Percentiles rank a stretch among this genome's conserved stretches.
phyloP scores from a whole-genome alignment of 495 filamentous ascomycete species.

The Bryoglossum gracile region DNA sequence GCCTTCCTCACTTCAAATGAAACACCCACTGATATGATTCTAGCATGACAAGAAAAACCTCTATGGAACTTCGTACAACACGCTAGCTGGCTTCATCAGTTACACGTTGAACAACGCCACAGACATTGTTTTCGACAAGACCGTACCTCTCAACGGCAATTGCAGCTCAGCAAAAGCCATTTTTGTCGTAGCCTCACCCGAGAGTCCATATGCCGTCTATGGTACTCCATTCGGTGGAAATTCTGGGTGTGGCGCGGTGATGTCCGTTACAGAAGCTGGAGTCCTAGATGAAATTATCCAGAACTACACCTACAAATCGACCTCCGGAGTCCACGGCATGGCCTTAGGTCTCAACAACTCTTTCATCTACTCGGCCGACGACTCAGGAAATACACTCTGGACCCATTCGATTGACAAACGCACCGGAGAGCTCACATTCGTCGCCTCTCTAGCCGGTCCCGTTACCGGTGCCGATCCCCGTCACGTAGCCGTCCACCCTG shows the following conservation, averaged over 20 bases:
- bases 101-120: slow-evolving; percentile 46
- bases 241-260: slow-evolving; percentile 28
- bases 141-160: slow-evolving; percentile 56
- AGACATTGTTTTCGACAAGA: slow-evolving; percentile 54
- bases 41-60: slow-evolving; percentile 33
- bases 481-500: slow-evolving; percentile 26
- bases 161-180: slow-evolving; percentile 26
- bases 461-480: slow-evolving; percentile 22
- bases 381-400: slow-evolving; percentile 30
- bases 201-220: slow-evolving; percentile 28
- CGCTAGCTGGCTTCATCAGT: slow-evolving; percentile 24
- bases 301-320: slow-evolving; percentile 24
- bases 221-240: slow-evolving; percentile 27
- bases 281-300: slow-evolving; percentile 21
- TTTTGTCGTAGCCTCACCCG: slow-evolving; percentile 23
- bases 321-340: slow-evolving; percentile 31
- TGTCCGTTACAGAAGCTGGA: slow-evolving; percentile 28
- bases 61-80: slow-evolving; percentile 26
- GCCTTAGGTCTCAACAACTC: slow-evolving; percentile 22
- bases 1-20: neutral
- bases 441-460: slow-evolving; percentile 13
- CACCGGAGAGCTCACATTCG: slow-evolving; percentile 16
- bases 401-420: slow-evolving; percentile 25
- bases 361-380: slow-evolving; percentile 31
- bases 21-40: neutral